Conservation (phyloP, 2,329 filamentous ascomycete species). For the Xylariaceae sp. region DNA sequence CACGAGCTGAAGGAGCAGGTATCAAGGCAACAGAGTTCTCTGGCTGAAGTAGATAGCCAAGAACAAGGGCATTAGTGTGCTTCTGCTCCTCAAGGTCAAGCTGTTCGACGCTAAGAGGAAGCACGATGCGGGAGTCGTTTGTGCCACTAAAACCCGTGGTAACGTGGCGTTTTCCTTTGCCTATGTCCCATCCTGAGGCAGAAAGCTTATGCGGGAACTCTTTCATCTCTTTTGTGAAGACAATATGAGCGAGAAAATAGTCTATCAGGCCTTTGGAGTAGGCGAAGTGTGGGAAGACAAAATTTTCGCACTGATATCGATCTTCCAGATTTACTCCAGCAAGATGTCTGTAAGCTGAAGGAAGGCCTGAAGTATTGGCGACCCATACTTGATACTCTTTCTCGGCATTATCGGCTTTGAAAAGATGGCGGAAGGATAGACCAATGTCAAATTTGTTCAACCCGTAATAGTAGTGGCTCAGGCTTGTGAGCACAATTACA, state of each 20-base stretch:
- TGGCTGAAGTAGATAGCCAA: conserved; percentile 52
- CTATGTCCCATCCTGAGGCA: conserved; percentile 66
- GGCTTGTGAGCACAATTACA: conserved; percentile 50
- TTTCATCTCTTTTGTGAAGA: conserved; percentile 59
- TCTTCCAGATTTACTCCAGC: conserved; percentile 58
- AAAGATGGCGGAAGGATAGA: conserved; percentile 42
- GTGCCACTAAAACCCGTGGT: conserved; percentile 69
- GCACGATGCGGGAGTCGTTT: conserved; percentile 55
- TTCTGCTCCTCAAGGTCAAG: conserved; percentile 49
- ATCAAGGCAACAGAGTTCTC: conserved; percentile 45
- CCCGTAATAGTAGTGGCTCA: conserved; percentile 56
- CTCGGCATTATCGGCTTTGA: conserved; percentile 47
- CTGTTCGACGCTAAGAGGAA: conserved; percentile 55
- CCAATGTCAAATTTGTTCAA: conserved; percentile 48
- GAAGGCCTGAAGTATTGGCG: conserved; percentile 30
- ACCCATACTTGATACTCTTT: conserved; percentile 52
- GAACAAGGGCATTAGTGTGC: conserved; percentile 65
- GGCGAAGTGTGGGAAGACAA: conserved; percentile 51
- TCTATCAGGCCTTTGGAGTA: conserved; percentile 54
- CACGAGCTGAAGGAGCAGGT: conserved; percentile 5
- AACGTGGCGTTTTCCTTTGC: conserved; percentile 39
- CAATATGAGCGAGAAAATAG: conserved; percentile 55
- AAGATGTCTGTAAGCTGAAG: conserved; percentile 37
- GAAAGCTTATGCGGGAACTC: conserved; percentile 62
- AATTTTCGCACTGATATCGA: conserved; percentile 37